Conservation (phyloP, 2,329 filamentous ascomycete genomes). For the Daldinia eschscholtzii region DNA sequence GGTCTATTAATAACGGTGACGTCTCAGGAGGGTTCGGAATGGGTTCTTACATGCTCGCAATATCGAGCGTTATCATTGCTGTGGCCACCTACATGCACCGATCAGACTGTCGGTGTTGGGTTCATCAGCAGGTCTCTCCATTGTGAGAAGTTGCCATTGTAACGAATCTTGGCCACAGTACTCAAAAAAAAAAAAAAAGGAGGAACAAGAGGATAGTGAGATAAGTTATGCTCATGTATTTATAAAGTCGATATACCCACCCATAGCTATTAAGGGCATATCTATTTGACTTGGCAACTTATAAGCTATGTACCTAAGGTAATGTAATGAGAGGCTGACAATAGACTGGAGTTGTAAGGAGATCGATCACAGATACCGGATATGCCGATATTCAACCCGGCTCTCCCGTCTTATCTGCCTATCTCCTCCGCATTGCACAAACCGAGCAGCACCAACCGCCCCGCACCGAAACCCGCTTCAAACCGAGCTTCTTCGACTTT, state of each 20-base stretch:
- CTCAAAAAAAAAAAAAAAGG: too few species aligned
- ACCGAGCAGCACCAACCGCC: slow-evolving; percentile 10
- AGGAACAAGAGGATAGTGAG: too few species aligned
- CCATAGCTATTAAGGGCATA: too few species aligned
- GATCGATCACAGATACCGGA: slow-evolving; percentile 8
- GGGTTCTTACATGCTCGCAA: slow-evolving; percentile 16
- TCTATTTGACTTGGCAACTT: too few species aligned
- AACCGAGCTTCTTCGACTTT: slow-evolving; percentile 17
- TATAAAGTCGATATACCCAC: too few species aligned
- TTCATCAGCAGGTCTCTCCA: neutral
- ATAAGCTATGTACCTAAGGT: too few species aligned
- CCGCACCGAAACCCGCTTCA: neutral
- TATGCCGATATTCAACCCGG: slow-evolving; percentile 41
- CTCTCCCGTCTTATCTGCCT: neutral
- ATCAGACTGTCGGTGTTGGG: slow-evolving; percentile 22
- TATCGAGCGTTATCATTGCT: slow-evolving; percentile 5
- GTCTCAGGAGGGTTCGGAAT: neutral
- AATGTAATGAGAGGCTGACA: too few species aligned
- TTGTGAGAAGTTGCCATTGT: neutral
- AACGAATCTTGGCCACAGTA: too few species aligned
- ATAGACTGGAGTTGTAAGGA: too few species aligned
- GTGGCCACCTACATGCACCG: slow-evolving; percentile 17
- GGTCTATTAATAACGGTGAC: neutral
- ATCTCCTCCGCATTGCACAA: slow-evolving; percentile 25
- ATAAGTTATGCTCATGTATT: too few species aligned